These are phyloP conservation scores for Ophiostoma quercus DNA, from an alignment of 2,329 filamentous ascomycete species.

Conservation along the genomic window DNA sequence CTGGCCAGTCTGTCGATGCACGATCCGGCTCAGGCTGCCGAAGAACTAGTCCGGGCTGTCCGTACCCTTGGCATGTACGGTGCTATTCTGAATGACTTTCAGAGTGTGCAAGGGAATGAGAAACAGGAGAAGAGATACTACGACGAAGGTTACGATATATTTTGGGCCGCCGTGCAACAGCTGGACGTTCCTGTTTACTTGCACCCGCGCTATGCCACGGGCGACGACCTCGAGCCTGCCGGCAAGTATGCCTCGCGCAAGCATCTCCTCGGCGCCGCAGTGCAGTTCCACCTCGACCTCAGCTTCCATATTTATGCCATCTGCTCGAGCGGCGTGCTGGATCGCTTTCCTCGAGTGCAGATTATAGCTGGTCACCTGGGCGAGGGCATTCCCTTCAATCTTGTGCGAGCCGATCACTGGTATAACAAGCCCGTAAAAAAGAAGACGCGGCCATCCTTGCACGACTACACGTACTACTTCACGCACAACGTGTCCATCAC, in stretches of 20 bases:
- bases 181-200: slow-evolving; percentile 36
- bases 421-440: slow-evolving; percentile 42
- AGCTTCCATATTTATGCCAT: slow-evolving; percentile 44
- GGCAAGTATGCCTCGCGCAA: slow-evolving; percentile 32
- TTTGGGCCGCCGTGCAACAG: slow-evolving; percentile 34
- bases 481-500: slow-evolving; percentile 40
- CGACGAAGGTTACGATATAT: slow-evolving; percentile 33
- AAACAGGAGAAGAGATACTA: slow-evolving; percentile 29
- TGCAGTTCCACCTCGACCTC: slow-evolving; percentile 41
- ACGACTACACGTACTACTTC: slow-evolving; percentile 40
- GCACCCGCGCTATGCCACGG: slow-evolving; percentile 34
- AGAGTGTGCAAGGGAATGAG: slow-evolving; percentile 25
- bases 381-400: slow-evolving; percentile 43
- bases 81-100: slow-evolving; percentile 36
- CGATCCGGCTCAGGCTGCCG: slow-evolving; percentile 30
- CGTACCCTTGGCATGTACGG: slow-evolving; percentile 34
- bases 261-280: slow-evolving; percentile 36
- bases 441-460: slow-evolving; percentile 35
- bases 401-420: slow-evolving; percentile 40
- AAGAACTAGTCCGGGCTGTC: slow-evolving; percentile 33
- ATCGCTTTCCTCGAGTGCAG: slow-evolving; percentile 39
- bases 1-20: slow-evolving; percentile 36
- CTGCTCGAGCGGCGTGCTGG: slow-evolving; percentile 41
- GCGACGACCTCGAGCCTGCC: slow-evolving; percentile 30
- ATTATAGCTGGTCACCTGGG: slow-evolving; percentile 42